A percentile compares a stretch with the other conserved stretches of the same genome.
Evolutionary conservation across 805 yeast species (phyloP).

Genomic region (Ogataea dorogensis): DNA sequence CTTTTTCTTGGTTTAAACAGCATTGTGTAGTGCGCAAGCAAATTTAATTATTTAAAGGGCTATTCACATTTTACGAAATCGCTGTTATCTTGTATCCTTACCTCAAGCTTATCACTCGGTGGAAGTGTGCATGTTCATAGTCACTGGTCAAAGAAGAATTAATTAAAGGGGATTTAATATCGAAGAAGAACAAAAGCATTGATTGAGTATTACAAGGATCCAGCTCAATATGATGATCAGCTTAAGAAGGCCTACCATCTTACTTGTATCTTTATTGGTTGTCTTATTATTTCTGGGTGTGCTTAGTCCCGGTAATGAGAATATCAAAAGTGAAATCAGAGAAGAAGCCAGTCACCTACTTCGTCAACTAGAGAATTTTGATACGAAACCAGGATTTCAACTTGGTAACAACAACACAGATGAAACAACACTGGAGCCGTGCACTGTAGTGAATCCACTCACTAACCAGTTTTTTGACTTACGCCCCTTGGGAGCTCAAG

Average conservation of each 20-base stretch:
- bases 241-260: constrained; percentile 13
- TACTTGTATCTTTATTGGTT: constrained; percentile 1
- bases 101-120: too few species aligned
- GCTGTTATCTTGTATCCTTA: too few species aligned
- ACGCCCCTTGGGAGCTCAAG: constrained; percentile 35
- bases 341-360: constrained; percentile 18
- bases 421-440: constrained; percentile 32
- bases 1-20: too few species aligned
- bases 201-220: too few species aligned
- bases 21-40: too few species aligned
- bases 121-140: too few species aligned
- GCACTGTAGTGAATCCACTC: constrained; percentile 43
- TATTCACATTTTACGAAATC: too few species aligned
- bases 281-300: constrained; percentile 3
- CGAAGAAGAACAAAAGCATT: too few species aligned
- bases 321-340: constrained; percentile 9
- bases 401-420: constrained; percentile 9
- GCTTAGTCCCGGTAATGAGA: constrained; percentile 9
- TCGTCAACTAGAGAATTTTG: constrained; percentile 10
- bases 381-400: constrained; percentile 4
- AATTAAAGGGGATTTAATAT: too few species aligned
- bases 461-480: constrained; percentile 48
- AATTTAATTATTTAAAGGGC: too few species aligned
- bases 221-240: constrained; percentile 11
- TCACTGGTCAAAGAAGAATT: too few species aligned